phyloP scores from a whole-genome alignment of 352 stramenopile genomes.

The Globisporangium uncinulatum region DNA sequence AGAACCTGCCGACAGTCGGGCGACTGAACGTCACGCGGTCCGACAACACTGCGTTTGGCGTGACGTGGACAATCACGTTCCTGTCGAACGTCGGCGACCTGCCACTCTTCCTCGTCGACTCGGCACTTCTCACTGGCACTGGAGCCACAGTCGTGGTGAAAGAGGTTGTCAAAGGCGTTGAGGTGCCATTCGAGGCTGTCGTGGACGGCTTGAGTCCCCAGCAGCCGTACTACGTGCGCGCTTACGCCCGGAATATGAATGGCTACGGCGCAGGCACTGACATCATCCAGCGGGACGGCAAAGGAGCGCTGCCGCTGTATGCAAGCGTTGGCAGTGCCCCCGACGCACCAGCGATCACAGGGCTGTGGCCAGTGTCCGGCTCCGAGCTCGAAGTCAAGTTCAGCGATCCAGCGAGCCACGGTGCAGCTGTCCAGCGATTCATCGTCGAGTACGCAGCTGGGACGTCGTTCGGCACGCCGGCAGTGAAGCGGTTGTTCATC shows the following conservation, averaged over 20 bases:
- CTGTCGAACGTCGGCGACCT: conserved; percentile 62
- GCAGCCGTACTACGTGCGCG: conserved; percentile 57
- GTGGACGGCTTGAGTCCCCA: conserved; percentile 36
- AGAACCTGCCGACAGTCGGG: conserved; percentile 57
- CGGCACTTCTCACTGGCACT: conserved; percentile 36
- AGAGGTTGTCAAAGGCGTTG: conserved; percentile 57
- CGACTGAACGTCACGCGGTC: conserved; percentile 51
- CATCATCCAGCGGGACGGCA: conserved; percentile 48
- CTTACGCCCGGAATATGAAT: conserved; percentile 60
- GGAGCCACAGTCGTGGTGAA: conserved; percentile 30
- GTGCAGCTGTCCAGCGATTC: conserved; percentile 39
- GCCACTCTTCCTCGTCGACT: conserved; percentile 40
- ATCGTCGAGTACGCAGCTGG: conserved; percentile 53
- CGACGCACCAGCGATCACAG: conserved; percentile 27
- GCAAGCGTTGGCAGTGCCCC: conserved; percentile 31
- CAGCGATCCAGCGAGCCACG: conserved; percentile 19
- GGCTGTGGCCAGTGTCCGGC: conserved; percentile 45
- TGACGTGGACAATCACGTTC: conserved; percentile 67
- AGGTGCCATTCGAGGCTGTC: conserved; percentile 55
- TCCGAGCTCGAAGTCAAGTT: conserved; percentile 45
- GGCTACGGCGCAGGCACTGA: conserved; percentile 58
- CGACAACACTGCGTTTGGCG: conserved; percentile 37
- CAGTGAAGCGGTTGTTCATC: conserved; percentile 46
- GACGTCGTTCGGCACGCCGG: conserved; percentile 34
- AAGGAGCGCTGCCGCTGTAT: conserved; percentile 44